A percentile compares a stretch with the other conserved stretches of the same genome.
Evolutionary conservation across 768 basidiomycete genomes (phyloP).

Genomic region (Trametes cingulata): DNA sequence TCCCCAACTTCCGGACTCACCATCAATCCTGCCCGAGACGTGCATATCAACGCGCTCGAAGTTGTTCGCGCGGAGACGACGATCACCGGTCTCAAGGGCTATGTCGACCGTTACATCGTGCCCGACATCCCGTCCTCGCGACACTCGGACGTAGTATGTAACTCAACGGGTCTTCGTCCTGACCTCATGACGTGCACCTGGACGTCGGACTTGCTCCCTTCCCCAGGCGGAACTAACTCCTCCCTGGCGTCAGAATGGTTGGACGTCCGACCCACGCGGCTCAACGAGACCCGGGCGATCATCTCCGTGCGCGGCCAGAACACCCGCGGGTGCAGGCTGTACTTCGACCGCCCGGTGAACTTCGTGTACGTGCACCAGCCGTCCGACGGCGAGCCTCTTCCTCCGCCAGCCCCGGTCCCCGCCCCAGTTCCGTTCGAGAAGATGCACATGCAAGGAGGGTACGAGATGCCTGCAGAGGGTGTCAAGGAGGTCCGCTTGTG

Average conservation of each 20-base stretch:
- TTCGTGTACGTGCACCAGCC: conserved; percentile 45
- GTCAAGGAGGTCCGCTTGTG: conserved; percentile 50
- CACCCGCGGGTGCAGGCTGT: conserved; percentile 63
- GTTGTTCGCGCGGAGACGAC: conserved; percentile 41
- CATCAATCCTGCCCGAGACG: neutral
- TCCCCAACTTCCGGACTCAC: neutral
- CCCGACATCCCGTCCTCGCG: conserved; percentile 54
- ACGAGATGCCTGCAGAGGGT: conserved; percentile 39
- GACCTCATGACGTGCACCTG: conserved; percentile 53
- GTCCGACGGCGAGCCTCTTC: conserved; percentile 28
- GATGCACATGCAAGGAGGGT: conserved; percentile 41
- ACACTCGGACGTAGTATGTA: conserved; percentile 35
- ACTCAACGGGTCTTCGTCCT: conserved; percentile 23
- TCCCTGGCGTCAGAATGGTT: conserved; percentile 41
- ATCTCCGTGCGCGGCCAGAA: conserved; percentile 56
- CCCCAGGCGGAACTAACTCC: conserved; percentile 33
- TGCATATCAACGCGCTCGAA: neutral
- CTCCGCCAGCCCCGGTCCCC: neutral
- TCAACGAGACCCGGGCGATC: conserved; percentile 45
- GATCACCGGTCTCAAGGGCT: conserved; percentile 46
- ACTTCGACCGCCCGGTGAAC: conserved; percentile 53
- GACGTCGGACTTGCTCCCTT: conserved; percentile 43
- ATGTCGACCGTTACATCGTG: conserved; percentile 45
- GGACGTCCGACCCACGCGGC: conserved; percentile 41
- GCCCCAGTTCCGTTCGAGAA: neutral